Conservation (phyloP, 2,329 filamentous ascomycete species). For the Penicillium sp. region DNA sequence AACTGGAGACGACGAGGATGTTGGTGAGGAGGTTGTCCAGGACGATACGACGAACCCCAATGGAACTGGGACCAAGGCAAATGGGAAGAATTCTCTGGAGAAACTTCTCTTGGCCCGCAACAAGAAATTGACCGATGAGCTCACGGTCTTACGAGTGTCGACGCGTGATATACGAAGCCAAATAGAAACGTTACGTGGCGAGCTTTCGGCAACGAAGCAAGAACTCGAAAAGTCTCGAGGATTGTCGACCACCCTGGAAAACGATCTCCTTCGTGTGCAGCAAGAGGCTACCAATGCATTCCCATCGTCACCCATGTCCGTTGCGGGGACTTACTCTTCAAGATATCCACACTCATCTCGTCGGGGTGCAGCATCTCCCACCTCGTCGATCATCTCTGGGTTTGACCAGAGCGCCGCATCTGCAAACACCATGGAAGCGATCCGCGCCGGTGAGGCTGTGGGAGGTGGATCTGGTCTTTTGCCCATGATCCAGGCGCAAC, state of each 20-base stretch:
- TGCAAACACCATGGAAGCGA: slow-evolving; percentile 54
- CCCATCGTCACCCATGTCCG: slow-evolving; percentile 79
- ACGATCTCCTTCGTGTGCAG: slow-evolving; percentile 84
- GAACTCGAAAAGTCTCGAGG: slow-evolving; percentile 82
- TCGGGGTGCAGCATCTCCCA: slow-evolving; percentile 74
- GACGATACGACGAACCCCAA: slow-evolving; percentile 38
- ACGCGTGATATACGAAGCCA: slow-evolving; percentile 85
- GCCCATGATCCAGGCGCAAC: slow-evolving; percentile 96
- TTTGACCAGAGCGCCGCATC: slow-evolving; percentile 67
- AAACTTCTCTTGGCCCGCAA: slow-evolving; percentile 88
- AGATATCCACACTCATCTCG: slow-evolving; percentile 71
- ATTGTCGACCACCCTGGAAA: slow-evolving; percentile 84
- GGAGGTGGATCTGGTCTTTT: slow-evolving; percentile 82
- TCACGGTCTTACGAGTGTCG: slow-evolving; percentile 87
- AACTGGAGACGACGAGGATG: slow-evolving; percentile 72
- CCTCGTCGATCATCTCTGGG: slow-evolving; percentile 97
- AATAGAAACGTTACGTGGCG: slow-evolving; percentile 75
- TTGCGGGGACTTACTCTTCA: slow-evolving; percentile 85
- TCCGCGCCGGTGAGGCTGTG: slow-evolving; percentile 64
- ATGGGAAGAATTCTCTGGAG: slow-evolving; percentile 74
- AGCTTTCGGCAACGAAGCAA: slow-evolving; percentile 75
- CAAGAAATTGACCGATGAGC: slow-evolving; percentile 92
- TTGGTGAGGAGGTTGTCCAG: slow-evolving; percentile 44
- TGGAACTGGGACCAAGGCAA: slow-evolving; percentile 54
- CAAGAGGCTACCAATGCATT: slow-evolving; percentile 79